Evolutionary conservation across 163 green algal species (phyloP).

Genomic region (Botryococcus braunii): DNA sequence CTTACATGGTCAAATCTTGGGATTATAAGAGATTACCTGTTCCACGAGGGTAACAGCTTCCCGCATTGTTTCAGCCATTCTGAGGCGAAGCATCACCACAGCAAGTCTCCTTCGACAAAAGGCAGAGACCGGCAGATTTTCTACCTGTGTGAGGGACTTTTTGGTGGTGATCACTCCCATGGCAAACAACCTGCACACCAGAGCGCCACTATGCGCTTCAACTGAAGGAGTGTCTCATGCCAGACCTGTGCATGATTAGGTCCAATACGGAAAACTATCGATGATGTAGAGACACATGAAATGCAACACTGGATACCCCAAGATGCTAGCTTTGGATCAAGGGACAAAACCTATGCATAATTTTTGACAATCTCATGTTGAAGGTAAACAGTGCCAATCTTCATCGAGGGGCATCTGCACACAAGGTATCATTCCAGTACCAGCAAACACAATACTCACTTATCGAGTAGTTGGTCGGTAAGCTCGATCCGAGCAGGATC

Average conservation of each 20-base stretch:
- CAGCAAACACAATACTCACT: constrained; percentile 44
- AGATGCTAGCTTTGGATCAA: not conserved
- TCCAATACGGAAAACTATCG: not conserved
- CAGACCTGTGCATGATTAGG: not conserved
- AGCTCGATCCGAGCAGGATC: constrained; percentile 85
- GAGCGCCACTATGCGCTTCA: not conserved
- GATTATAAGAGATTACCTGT: constrained; percentile 56
- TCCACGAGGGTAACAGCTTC: constrained; percentile 94
- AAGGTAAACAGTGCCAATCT: not conserved
- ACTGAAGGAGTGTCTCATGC: no score
- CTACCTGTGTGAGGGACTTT: constrained; percentile 83
- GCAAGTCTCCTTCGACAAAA: constrained; percentile 87
- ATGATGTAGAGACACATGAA: not conserved
- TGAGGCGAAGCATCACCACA: constrained; percentile 88
- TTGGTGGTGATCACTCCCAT: constrained; percentile 89
- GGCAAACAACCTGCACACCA: constrained; percentile 63
- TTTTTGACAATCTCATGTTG: not conserved
- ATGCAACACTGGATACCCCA: not conserved
- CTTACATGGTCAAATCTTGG: no score
- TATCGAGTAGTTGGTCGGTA: constrained; percentile 91
- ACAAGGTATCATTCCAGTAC: not conserved
- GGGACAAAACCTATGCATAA: not conserved
- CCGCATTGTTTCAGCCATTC: constrained; percentile 86
- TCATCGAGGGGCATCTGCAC: not conserved
- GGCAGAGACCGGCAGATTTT: constrained; percentile 79